A percentile compares a stretch with the other conserved stretches of the same genome.
phyloP scores from a whole-genome alignment of 208 protist genomes.

The Balamuthia mandrillaris region DNA sequence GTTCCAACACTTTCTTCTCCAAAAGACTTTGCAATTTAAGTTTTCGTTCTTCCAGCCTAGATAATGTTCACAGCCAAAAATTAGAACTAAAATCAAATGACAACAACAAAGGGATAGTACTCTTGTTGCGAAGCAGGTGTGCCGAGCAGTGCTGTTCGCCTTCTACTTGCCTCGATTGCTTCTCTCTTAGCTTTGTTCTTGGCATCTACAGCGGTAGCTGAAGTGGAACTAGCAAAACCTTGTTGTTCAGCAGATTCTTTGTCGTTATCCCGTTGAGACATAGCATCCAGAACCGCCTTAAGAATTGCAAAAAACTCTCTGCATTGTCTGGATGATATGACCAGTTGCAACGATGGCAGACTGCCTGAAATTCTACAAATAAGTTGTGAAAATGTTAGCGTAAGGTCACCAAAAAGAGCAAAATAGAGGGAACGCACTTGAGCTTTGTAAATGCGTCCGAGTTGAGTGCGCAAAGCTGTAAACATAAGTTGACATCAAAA shows the following conservation, averaged over 20 bases:
- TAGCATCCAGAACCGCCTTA: not conserved
- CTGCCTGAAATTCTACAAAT: not conserved
- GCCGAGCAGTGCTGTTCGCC: too few species aligned
- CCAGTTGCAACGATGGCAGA: not conserved
- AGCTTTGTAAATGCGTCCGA: not conserved
- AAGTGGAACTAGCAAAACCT: too few species aligned
- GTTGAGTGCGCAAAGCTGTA: not conserved
- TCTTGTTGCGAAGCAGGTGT: too few species aligned
- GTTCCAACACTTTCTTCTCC: conserved; percentile 10
- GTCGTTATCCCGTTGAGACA: not conserved
- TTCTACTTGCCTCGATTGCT: too few species aligned
- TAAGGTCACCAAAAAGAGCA: not conserved
- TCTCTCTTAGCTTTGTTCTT: too few species aligned
- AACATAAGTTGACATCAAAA: conserved; percentile 15
- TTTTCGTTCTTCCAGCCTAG: not conserved
- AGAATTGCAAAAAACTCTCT: conserved; percentile 24
- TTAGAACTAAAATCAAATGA: not conserved
- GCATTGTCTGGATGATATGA: conserved; percentile 6
- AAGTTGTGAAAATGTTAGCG: not conserved
- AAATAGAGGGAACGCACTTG: not conserved
- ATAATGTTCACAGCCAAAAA: not conserved
- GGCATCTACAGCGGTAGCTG: too few species aligned
- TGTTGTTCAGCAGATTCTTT: too few species aligned
- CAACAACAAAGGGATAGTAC: too few species aligned
- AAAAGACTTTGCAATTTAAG: not conserved